Percentiles rank a stretch among this genome's conserved stretches.
phyloP scores from a whole-genome alignment of 2,329 filamentous ascomycete genomes.

The Cladophialophora bantiana region DNA sequence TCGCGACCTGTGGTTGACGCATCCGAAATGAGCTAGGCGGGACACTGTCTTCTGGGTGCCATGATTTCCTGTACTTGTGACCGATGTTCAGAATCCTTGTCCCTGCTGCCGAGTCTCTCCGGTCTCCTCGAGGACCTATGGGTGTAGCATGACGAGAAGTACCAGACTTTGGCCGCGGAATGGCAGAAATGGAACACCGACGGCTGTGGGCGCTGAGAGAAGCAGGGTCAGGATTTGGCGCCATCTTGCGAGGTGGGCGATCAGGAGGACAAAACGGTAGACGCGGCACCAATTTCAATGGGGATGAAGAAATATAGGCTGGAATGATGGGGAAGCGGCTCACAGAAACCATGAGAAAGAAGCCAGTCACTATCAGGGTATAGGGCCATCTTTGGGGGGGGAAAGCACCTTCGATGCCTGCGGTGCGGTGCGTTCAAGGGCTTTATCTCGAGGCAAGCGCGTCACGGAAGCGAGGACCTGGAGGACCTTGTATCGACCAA shows the following conservation, averaged over 20 bases:
- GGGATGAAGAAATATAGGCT: conserved; percentile 19
- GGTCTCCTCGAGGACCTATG: conserved; percentile 8
- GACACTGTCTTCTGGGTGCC: conserved; percentile 20
- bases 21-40: conserved; percentile 23
- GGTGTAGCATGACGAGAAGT: conserved; percentile 29
- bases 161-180: conserved; percentile 29
- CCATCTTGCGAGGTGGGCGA: conserved; percentile 5
- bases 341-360: conserved; percentile 11
- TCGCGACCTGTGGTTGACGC: conserved; percentile 9
- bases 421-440: neutral
- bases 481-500: neutral
- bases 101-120: neutral
- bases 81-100: neutral
- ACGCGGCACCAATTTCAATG: neutral
- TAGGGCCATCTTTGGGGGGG: neutral
- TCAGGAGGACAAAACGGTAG: conserved; percentile 12
- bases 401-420: neutral
- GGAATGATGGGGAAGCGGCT: conserved; percentile 16
- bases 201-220: conserved; percentile 27
- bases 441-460: neutral
- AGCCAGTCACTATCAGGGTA: neutral
- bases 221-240: conserved; percentile 11
- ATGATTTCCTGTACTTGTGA: conserved; percentile 22
- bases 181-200: conserved; percentile 29
- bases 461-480: neutral